Evolutionary conservation across 208 protist genomes (phyloP).

Genomic region (Leishmania tropica): DNA sequence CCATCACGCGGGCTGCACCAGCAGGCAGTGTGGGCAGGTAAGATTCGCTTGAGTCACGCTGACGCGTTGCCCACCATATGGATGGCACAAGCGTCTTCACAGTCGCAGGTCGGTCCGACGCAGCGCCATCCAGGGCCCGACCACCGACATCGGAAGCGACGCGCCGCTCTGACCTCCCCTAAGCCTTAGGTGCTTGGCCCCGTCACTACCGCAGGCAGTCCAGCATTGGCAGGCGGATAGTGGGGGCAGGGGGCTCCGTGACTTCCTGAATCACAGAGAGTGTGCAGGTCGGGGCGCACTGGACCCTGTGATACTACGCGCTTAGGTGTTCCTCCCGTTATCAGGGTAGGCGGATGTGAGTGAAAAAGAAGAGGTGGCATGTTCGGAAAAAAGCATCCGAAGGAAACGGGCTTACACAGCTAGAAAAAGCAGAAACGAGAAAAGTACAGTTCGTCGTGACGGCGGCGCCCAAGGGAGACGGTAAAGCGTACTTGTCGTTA

Average conservation of each 20-base stretch:
- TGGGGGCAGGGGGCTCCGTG: no score
- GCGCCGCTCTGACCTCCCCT: not conserved
- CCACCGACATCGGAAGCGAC: not conserved
- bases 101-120: not conserved
- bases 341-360: no score
- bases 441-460: not conserved
- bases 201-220: not conserved
- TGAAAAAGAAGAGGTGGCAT: no score
- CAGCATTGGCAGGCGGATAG: not conserved
- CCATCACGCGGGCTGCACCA: not conserved
- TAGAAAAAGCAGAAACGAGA: not conserved
- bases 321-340: no score
- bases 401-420: not conserved
- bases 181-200: not conserved
- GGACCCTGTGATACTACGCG: no score
- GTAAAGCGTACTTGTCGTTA: not conserved
- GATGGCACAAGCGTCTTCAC: not conserved
- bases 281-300: no score
- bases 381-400: no score
- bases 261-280: no score
- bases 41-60: not conserved
- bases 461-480: not conserved
- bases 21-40: not conserved
- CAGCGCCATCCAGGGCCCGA: not conserved
- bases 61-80: not conserved